A percentile compares a stretch with the other conserved stretches of the same genome.
These are phyloP conservation scores for Linnemannia exigua DNA, from an alignment of 192 early-diverging fungal genomes.

Conservation along the genomic window DNA sequence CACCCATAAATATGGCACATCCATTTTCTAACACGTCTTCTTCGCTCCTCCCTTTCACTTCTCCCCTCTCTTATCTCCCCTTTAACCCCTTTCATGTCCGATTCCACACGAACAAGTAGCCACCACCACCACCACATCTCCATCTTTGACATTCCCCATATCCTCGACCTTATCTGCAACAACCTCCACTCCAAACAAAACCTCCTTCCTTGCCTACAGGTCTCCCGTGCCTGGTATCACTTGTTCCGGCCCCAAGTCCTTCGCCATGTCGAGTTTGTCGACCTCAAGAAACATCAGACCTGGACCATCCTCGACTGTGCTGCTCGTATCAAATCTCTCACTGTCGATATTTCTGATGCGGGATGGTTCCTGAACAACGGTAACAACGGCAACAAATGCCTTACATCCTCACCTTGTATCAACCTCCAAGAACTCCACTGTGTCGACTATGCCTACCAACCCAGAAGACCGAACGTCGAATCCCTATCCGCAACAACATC, in stretches of 20 bases:
- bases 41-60: neutral
- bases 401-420: neutral
- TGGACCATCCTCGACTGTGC: neutral
- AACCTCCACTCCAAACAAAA: neutral
- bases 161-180: conserved; percentile 5
- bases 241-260: neutral
- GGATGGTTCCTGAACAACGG: neutral
- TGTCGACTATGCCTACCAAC: neutral
- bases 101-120: neutral
- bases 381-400: too few relatives aligned
- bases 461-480: too few relatives aligned
- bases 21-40: neutral
- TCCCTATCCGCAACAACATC: too few relatives aligned
- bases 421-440: conserved; percentile 1
- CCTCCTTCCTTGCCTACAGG: neutral
- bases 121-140: neutral
- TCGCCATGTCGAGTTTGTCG: neutral
- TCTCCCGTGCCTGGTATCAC: neutral
- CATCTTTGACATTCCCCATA: neutral
- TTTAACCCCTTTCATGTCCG: neutral
- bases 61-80: neutral
- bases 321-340: neutral
- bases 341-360: neutral
- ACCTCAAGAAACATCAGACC: neutral
- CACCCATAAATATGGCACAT: too few relatives aligned